Conservation (phyloP, 768 basidiomycete species). For the Candolleomyces aberdarensis region DNA sequence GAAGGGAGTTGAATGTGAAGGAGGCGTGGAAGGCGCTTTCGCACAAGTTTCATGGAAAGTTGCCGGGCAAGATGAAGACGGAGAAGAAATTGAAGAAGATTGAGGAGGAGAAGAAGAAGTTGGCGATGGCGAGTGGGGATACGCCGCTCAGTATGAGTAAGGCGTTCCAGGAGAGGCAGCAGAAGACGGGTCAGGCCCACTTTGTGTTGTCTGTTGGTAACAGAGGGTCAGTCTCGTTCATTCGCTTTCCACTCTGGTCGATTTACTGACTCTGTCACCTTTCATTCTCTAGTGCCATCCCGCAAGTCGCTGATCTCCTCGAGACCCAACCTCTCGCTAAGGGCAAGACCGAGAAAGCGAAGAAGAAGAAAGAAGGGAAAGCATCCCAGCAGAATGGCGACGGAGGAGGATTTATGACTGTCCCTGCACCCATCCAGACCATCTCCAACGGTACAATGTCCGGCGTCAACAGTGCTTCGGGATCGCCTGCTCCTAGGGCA, state of each 20-base stretch:
- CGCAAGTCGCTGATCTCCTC: constrained; percentile 79
- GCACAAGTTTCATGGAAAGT: constrained; percentile 98
- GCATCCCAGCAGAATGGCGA: constrained; percentile 42
- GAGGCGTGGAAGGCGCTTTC: constrained; percentile 99
- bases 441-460: constrained; percentile 47
- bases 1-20: constrained; percentile 81
- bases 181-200: constrained; percentile 93
- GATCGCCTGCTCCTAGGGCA: constrained; percentile 65
- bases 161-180: constrained; percentile 90
- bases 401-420: constrained; percentile 65
- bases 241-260: not conserved
- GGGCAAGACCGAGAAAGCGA: constrained; percentile 78
- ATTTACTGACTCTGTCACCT: constrained; percentile 6
- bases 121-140: constrained; percentile 92
- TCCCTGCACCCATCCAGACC: constrained; percentile 54
- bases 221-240: constrained; percentile 60
- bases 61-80: constrained; percentile 94
- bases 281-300: constrained; percentile 61
- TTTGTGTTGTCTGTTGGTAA: constrained; percentile 95
- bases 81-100: constrained; percentile 97
- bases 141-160: constrained; percentile 93
- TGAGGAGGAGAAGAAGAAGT: constrained; percentile 93
- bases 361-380: constrained; percentile 77
- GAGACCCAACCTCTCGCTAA: constrained; percentile 80
- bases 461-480: constrained; percentile 38